phyloP scores from a whole-genome alignment of 163 green algal species.

The Volvox carteri region DNA sequence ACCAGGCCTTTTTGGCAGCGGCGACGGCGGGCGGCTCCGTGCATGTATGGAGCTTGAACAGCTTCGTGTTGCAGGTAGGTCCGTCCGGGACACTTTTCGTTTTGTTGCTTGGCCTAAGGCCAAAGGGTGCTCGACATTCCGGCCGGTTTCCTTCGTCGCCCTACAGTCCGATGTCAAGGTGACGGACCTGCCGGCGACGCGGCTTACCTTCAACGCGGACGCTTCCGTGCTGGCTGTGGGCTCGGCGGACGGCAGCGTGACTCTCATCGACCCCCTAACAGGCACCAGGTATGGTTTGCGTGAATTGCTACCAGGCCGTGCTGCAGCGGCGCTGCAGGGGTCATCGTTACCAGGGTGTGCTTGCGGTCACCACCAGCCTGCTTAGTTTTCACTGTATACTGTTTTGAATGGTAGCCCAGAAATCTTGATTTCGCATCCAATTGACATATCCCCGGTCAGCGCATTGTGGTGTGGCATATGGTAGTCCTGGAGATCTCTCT shows the following conservation, averaged over 20 bases:
- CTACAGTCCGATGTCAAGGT: constrained; percentile 45
- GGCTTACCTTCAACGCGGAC: constrained; percentile 42
- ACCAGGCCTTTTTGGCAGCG: constrained; percentile 40
- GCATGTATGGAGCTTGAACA: constrained; percentile 43
- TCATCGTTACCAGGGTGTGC: too few species aligned
- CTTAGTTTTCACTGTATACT: too few species aligned
- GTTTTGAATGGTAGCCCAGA: too few species aligned
- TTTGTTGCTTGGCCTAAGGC: too few species aligned
- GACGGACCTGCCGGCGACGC: constrained; percentile 49
- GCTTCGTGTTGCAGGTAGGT: constrained; percentile 8
- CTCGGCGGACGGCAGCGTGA: constrained; percentile 58
- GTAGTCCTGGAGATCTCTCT: too few species aligned
- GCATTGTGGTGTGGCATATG: too few species aligned
- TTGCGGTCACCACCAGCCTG: too few species aligned
- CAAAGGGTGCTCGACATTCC: too few species aligned
- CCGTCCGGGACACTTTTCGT: not conserved
- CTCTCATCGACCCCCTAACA: constrained; percentile 35
- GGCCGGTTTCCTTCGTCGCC: not conserved
- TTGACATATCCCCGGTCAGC: too few species aligned
- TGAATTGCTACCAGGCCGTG: too few species aligned
- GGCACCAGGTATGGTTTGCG: constrained; percentile 20
- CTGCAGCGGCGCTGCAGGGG: too few species aligned
- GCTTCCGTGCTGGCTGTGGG: constrained; percentile 52
- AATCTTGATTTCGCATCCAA: too few species aligned
- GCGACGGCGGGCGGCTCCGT: constrained; percentile 43